Evolutionary conservation across 179 eudicot species (phyloP), one percentile per base, ranked within the genome.

Genomic region (Beta corolliflora): DNA sequence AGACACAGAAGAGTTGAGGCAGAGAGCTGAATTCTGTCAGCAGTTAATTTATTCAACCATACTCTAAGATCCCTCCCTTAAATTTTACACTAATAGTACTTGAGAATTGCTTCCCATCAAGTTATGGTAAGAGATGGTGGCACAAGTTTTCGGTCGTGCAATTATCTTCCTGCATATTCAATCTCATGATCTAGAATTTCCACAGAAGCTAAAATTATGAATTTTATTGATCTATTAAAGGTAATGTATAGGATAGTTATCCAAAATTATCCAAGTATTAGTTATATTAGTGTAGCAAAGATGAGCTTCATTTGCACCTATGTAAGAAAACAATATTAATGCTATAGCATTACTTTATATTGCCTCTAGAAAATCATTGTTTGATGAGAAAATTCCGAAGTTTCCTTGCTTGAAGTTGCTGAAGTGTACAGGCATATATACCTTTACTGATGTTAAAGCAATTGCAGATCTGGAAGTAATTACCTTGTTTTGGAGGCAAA

Each of bases 11-110:
- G 94, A 95, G 88, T 86, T 77, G 83, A 89, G 78, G 81, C 93
- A 89, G 81, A 88, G 88, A 77, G 94, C 92, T 31, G 90, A 79
- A 73, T 93, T 95, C 85, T 78, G 87, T 72, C 95, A 88, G 81
- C 88, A 92, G 71, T 80, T 95, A 81, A 71, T 93, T 70, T 55
- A 83, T 14, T 92, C 98, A 29, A 88, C 91, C 85, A 90, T 95
- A 76, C 82, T 94, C 87, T 90, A 60, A 80, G 21, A 25, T 73
- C 58, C 56, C 16, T 15, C 48, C 44, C 76, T 45, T 50, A 0
- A 36, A n/a, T 15, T 36, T 23, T 31, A 7, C n/a, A 23, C 14
- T 44, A 48, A 7, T 48, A 25, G 25, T 25, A 31, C 45, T 36
- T 2, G 61, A 64, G 5, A 46, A 45, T 73, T 36, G 41, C 65